Evolutionary conservation across 2,329 filamentous ascomycete genomes (phyloP), one percentile per base, ranked within the genome.

Genomic region (Venturia asperata): DNA sequence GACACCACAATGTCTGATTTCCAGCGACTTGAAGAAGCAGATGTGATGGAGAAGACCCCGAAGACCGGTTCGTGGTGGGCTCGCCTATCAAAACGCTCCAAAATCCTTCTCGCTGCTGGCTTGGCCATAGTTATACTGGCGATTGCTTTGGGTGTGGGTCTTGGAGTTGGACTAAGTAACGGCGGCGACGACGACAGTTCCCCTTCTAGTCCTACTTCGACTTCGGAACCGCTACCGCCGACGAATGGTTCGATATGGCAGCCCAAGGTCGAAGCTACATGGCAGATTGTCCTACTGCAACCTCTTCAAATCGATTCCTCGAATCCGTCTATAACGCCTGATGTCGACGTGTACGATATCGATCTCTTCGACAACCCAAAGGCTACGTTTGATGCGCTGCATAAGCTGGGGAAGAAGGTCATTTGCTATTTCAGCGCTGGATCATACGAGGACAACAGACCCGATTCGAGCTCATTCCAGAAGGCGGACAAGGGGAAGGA

Each of bases 361-460:
- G 63, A 64, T 34, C 52, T 64, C 17, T 64, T 64, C 34, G 45
- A 43, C 5, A 64, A 42, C 10, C 30, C 41, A 3, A 60, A 58
- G 49, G 21, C 21, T 7, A 64, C 63, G 7, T 39, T 64, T 19
- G 34, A 64, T 24, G 52, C 63, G 13, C 37, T 64, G 19, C 41
- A 64, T 24, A 24, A 24, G 19, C 49, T 64, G n/a, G 45, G 45
- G 6, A 64, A 64, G 52, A 64, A 30, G 17, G 63, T 61, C 5
- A 60, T 64, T 3, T 91, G 88, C 77, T 91, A 91, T 75, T 91
- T 91, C 76, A 87, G 85, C 62, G 87, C 86, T 0, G 88, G 88
- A 1, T 87, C 84, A 9, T 89, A 83, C 70, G 88, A 91, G 74
- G 72, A 84, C 63, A 84, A 81, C 77, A 80, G 87, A 3, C 74